A percentile compares a stretch with the other conserved stretches of the same genome.
phyloP scores from a whole-genome alignment of 768 basidiomycete genomes.

The Calocybe cyanea region DNA sequence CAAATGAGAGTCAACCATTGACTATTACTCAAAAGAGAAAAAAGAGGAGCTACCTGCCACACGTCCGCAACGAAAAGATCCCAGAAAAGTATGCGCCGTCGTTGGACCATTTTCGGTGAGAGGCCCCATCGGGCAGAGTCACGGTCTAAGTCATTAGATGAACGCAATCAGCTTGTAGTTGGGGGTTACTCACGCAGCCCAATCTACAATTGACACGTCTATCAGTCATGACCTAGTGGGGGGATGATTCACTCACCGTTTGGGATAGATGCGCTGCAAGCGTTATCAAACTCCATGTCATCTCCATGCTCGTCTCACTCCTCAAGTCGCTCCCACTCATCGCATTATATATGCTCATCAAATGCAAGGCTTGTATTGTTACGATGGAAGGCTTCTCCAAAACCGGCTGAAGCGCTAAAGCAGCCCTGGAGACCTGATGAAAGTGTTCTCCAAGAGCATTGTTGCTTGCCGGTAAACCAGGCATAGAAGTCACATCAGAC shows the following conservation, averaged over 20 bases:
- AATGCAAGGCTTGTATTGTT: slow-evolving; percentile 66
- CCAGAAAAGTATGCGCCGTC: slow-evolving; percentile 73
- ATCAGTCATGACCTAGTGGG: neutral
- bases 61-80: slow-evolving; percentile 70
- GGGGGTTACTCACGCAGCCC: slow-evolving; percentile 55
- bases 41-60: slow-evolving; percentile 47
- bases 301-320: slow-evolving; percentile 68
- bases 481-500: slow-evolving; percentile 8
- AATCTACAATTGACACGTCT: slow-evolving; percentile 34
- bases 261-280: slow-evolving; percentile 65
- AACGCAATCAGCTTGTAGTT: neutral
- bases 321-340: slow-evolving; percentile 63
- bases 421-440: slow-evolving; percentile 61
- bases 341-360: slow-evolving; percentile 66
- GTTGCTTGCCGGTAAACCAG: slow-evolving; percentile 1
- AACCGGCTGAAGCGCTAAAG: slow-evolving; percentile 63
- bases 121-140: slow-evolving; percentile 65
- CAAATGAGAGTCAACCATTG: neutral
- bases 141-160: slow-evolving; percentile 40
- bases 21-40: neutral
- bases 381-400: slow-evolving; percentile 68
- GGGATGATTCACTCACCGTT: slow-evolving; percentile 41
- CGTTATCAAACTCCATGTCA: slow-evolving; percentile 63
- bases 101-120: slow-evolving; percentile 56
- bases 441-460: slow-evolving; percentile 55